Base-by-base conservation (phyloP, 257 asterid genomes). In the Scutellaria barbata region DNA sequence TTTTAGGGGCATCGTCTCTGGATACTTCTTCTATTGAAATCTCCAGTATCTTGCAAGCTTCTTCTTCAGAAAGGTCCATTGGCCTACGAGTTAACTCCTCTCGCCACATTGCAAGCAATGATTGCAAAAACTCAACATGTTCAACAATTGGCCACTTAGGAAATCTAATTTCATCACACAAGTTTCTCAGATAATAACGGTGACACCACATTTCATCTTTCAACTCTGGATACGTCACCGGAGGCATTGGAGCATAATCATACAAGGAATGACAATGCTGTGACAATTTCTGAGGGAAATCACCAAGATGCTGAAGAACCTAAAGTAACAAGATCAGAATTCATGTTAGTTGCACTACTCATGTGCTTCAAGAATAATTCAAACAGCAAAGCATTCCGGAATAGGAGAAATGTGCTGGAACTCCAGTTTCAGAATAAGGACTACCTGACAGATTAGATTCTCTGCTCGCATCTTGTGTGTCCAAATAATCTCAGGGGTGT, bases 161-260 rank as follows among this genome's bases (percentile, higher is more conserved):
- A 85, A 95, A 95, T 74, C 98, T 85, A 75, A 95, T 82, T 84
- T 95, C 99, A 76, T 95, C 99, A 76, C 99, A 95, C 71, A 95
- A 84, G 82, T 92, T 95, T 46, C 92, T 82, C 33, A 95, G 95
- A 81, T 95, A 91, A 77, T 92, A 95, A 39, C 98, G 99, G 77
- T 95, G 99, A 82, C 98, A 92, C 97, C 99, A 95, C 99, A 89
- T 95, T 85, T 92, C 99, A 78, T 95, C 96, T 82, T 81, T 95
- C 83, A 95, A 90, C 87, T 95, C 96, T 62, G 96, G 93, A 76
- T 95, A 95, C 0, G 99, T 94, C 70, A 94, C 99, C 39, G 99
- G 97, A 43, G 99, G 99, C 97, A 94, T 94, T 41, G 99, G 99
- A 80, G 99, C 99, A 83, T 91, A 94, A 64, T 94, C 99, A 77